phyloP scores from a whole-genome alignment of 2,329 filamentous ascomycete species.

The Colletotrichum salicis region DNA sequence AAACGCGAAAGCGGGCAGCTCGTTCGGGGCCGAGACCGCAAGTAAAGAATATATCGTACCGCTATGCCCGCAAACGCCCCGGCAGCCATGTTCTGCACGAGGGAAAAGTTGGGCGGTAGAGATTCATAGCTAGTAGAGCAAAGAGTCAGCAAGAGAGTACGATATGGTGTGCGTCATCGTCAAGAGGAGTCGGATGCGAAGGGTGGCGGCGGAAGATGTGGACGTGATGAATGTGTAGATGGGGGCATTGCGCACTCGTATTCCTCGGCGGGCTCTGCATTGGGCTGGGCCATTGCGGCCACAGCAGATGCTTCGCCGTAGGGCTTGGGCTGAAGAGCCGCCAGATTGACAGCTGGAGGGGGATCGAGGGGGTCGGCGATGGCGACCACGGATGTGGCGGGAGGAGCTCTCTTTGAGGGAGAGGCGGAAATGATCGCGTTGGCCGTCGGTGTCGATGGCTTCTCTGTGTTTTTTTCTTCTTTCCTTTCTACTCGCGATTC shows the following conservation, averaged over 20 bases:
- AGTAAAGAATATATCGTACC: constrained; percentile 61
- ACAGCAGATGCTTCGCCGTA: constrained; percentile 74
- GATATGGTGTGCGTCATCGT: neutral
- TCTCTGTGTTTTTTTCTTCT: neutral
- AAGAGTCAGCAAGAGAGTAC: constrained; percentile 32
- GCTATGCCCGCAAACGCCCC: constrained; percentile 97
- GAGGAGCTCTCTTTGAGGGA: constrained; percentile 21
- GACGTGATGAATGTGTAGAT: constrained; percentile 7
- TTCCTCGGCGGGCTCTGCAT: constrained; percentile 71
- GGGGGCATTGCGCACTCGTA: constrained; percentile 65
- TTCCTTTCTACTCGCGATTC: neutral
- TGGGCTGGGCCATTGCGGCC: constrained; percentile 77
- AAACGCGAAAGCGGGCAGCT: neutral
- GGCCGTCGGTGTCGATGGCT: constrained; percentile 15
- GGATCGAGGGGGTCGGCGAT: constrained; percentile 30
- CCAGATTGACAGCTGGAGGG: constrained; percentile 64
- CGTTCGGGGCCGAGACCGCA: constrained; percentile 6
- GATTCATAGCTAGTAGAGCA: constrained; percentile 78
- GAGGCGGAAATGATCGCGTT: constrained; percentile 9
- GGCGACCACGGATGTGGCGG: constrained; percentile 14
- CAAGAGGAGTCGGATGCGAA: neutral
- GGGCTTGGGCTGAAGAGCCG: constrained; percentile 68
- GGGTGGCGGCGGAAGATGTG: neutral
- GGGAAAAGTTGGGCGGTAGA: constrained; percentile 92
- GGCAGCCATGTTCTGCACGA: constrained; percentile 93